Percentiles rank a stretch among this genome's conserved stretches.
Evolutionary conservation across 331 rosid genomes (phyloP).

Genomic region (Prunus yedoensis): DNA sequence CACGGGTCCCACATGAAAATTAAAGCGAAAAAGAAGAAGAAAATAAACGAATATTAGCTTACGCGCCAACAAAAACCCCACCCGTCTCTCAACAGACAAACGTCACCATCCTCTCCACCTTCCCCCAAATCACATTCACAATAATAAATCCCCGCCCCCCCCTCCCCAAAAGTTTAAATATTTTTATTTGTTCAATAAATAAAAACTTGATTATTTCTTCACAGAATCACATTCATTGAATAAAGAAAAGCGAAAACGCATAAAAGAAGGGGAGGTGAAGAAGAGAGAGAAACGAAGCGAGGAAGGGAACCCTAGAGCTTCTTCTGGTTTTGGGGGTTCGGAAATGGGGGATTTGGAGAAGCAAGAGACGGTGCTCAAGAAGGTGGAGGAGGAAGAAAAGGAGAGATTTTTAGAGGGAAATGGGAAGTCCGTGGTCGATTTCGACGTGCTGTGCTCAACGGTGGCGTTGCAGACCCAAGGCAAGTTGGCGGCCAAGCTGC

Average conservation of each 20-base stretch:
- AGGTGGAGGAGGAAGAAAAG: slow-evolving; percentile 38
- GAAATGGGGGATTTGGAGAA: slow-evolving; percentile 86
- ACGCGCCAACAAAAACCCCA: slow-evolving; percentile 35
- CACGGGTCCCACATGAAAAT: slow-evolving; percentile 34
- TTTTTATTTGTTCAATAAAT: not conserved
- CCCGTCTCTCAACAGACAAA: slow-evolving; percentile 6
- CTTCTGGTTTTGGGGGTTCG: not conserved
- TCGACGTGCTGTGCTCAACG: slow-evolving; percentile 86
- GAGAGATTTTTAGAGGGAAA: slow-evolving; percentile 59
- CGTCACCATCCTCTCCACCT: not conserved
- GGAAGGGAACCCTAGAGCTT: slow-evolving; percentile 30
- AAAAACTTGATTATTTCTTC: not conserved
- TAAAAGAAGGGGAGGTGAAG: not conserved
- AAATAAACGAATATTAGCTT: slow-evolving; percentile 22
- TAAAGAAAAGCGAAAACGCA: not conserved
- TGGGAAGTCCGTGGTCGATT: slow-evolving; percentile 67
- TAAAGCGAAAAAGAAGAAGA: not conserved
- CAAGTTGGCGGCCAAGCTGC: slow-evolving; percentile 68
- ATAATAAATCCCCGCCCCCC: not conserved
- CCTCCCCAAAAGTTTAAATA: not conserved
- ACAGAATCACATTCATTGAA: not conserved
- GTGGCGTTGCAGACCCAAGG: slow-evolving; percentile 92
- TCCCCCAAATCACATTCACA: not conserved
- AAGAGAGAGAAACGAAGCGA: slow-evolving; percentile 5
- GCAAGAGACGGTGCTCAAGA: slow-evolving; percentile 45